These are phyloP conservation scores for Hyphopichia khmerensis DNA, from an alignment of 1,139 yeast species.

Conservation along the genomic window DNA sequence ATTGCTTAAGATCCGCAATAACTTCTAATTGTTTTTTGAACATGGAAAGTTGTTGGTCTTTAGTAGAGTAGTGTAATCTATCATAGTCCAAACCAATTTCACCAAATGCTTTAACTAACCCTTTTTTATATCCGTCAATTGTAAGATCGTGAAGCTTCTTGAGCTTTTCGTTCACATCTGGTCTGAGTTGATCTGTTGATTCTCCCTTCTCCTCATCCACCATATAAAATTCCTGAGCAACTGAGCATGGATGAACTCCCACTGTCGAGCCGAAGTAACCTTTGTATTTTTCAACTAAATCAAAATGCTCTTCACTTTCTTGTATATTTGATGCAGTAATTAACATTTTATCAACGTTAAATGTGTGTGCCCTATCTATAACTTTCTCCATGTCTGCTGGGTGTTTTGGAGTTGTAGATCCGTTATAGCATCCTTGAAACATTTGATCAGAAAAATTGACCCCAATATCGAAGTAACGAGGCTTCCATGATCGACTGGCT, in stretches of 20 bases:
- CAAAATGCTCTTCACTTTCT: slow-evolving; percentile 55
- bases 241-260: slow-evolving; percentile 94
- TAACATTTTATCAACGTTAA: slow-evolving; percentile 67
- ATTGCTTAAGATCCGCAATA: slow-evolving; percentile 44
- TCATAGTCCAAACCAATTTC: slow-evolving; percentile 95
- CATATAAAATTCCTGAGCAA: slow-evolving; percentile 53
- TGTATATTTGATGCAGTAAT: slow-evolving; percentile 78
- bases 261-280: slow-evolving; percentile 62
- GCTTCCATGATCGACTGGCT: slow-evolving; percentile 30
- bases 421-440: slow-evolving; percentile 81
- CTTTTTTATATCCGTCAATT: slow-evolving; percentile 44
- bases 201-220: slow-evolving; percentile 13
- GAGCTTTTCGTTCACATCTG: slow-evolving; percentile 38
- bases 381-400: slow-evolving; percentile 64
- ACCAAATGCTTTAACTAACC: slow-evolving; percentile 75
- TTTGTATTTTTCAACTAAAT: slow-evolving; percentile 29
- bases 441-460: slow-evolving; percentile 87
- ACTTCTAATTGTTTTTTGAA: slow-evolving; percentile 72
- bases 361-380: slow-evolving; percentile 61
- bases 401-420: slow-evolving; percentile 55
- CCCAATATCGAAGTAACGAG: slow-evolving; percentile 55
- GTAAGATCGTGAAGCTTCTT: slow-evolving; percentile 50
- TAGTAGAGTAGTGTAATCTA: slow-evolving; percentile 72
- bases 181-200: slow-evolving; percentile 21
- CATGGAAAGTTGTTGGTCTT: slow-evolving; percentile 62